Base-by-base conservation (phyloP, 1,139 yeast genomes). In the Candida sanyaensis region DNA sequence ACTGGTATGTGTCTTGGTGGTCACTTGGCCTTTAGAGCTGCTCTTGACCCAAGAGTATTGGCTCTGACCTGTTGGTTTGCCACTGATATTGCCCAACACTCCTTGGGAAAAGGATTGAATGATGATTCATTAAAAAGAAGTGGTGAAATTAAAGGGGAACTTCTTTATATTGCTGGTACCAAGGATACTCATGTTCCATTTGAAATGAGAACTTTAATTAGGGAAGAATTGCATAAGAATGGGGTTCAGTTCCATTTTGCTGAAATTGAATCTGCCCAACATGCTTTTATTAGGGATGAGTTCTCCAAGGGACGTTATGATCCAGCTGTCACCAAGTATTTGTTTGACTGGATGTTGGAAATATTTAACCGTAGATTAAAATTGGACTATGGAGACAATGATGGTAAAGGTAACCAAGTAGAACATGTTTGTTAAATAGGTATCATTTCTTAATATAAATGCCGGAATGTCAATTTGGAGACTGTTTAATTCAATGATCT, bases 1-100 rank as follows among this genome's bases (percentile, higher is more conserved):
- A 86, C 93, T 2, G 96, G 96, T 24, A 88, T 88, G 92, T 88
- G 96, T 62, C 78, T 88, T 39, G 96, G 96, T 21, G 96, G 96
- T 2, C 95, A 88, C 61, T 71, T 87, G 59, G 93, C 96, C 1
- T 86, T 80, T 65, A 75, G 96, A 56, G 82, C 89, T 2, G 80
- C 87, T 6, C 73, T 87, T 54, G 91, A 87, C 59, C 74, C 78
- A 29, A 69, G 90, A 48, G 81, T 87, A 33, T 68, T 71, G 28
- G 90, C 93, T 12, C 78, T 86, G 8, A 88, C 86, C 17, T 83
- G 91, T 52, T 88, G 86, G 67, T 88, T 88, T 67, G 89, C 92
- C 12, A 88, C 96, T 9, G 96, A 88, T 59, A 84, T 88, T 60
- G 95, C 88, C 60, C 71, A 74, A 50, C 83, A 76, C 57, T 77